Percentiles rank a stretch among this genome's conserved stretches.
phyloP scores from a whole-genome alignment of 129 eudicot species.

The Tagetes patula region DNA sequence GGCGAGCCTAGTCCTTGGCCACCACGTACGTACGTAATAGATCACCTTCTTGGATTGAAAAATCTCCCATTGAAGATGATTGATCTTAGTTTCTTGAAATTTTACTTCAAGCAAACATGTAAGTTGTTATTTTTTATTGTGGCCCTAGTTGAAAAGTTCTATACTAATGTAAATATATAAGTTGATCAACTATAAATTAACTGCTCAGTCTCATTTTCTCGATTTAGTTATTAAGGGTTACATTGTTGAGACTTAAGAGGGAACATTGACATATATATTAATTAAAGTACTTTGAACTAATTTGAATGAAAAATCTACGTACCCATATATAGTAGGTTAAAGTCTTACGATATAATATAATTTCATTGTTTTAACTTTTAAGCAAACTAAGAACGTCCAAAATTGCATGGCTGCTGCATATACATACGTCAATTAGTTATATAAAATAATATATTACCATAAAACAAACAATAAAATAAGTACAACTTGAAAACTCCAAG shows the following conservation, averaged over 20 bases:
- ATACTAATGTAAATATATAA: neutral
- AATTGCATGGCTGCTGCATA: slow-evolving; percentile 30
- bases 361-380: neutral
- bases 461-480: neutral
- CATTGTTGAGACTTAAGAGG: neutral
- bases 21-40: no score
- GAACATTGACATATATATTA: neutral
- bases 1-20: no score
- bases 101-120: no score
- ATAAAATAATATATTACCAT: neutral
- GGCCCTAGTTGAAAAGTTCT: neutral
- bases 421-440: neutral
- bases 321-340: neutral
- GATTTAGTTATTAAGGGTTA: neutral
- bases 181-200: neutral
- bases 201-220: neutral
- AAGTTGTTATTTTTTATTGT: neutral
- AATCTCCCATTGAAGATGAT: no score
- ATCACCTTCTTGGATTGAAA: no score
- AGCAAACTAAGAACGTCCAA: slow-evolving; percentile 19
- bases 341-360: neutral
- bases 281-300: neutral
- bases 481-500: slow-evolving; percentile 27
- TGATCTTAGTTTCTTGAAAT: no score
- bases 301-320: neutral